These are phyloP conservation scores for Phycomyces nitens DNA, from an alignment of 192 early-diverging fungal species.

Conservation along the genomic window DNA sequence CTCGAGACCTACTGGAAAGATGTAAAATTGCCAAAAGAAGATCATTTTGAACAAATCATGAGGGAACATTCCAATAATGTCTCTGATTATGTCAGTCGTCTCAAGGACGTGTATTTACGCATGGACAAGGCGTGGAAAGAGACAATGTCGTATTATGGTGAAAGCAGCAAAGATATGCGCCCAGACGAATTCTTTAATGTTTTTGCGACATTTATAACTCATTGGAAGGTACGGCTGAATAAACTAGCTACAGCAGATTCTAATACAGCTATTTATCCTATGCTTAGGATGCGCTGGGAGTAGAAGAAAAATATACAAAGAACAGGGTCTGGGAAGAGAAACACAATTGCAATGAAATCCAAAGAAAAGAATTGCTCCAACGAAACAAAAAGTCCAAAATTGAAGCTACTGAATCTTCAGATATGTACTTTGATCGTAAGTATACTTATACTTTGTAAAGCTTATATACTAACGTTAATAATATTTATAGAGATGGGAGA, in stretches of 20 bases:
- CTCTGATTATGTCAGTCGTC: slow-evolving; percentile 50
- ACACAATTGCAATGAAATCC: slow-evolving; percentile 4
- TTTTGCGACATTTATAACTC: slow-evolving; percentile 65
- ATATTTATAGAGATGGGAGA: slow-evolving; percentile 24
- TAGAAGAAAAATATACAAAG: slow-evolving; percentile 8
- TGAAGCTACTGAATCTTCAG: not conserved
- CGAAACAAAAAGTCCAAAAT: not conserved
- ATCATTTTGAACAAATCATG: slow-evolving; percentile 40
- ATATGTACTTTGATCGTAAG: slow-evolving; percentile 8
- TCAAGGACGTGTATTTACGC: slow-evolving; percentile 52
- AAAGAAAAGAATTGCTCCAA: not conserved
- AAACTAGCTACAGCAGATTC: no score
- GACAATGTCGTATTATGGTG: slow-evolving; percentile 65
- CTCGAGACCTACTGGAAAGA: slow-evolving; percentile 37
- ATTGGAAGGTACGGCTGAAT: slow-evolving; percentile 57
- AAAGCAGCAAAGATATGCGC: slow-evolving; percentile 59
- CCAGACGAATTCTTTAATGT: slow-evolving; percentile 81
- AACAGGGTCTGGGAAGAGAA: slow-evolving; percentile 21
- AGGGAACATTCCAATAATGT: slow-evolving; percentile 57
- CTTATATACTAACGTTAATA: slow-evolving; percentile 7
- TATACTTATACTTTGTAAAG: not conserved
- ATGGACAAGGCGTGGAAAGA: slow-evolving; percentile 69
- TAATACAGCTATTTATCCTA: slow-evolving; percentile 4
- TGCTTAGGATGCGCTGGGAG: slow-evolving; percentile 4
- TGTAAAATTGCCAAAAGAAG: not conserved